A percentile compares a stretch with the other conserved stretches of the same genome.
Conservation (phyloP, 2,329 filamentous ascomycete genomes). For the Thielaviopsis punctulata region DNA sequence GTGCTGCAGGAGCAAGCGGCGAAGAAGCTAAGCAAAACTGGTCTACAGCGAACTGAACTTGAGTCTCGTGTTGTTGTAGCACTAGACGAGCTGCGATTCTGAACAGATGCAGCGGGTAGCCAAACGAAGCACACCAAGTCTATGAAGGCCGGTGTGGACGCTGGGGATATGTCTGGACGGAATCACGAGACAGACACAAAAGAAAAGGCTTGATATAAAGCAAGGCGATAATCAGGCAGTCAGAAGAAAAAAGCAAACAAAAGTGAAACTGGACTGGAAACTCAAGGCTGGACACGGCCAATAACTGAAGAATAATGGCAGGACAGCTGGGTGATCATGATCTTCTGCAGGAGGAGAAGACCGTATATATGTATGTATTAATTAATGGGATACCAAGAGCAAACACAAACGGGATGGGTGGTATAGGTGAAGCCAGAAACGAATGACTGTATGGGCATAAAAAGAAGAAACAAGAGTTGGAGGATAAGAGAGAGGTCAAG, state of each 20-base stretch:
- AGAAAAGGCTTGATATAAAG: neutral
- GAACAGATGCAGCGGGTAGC: neutral
- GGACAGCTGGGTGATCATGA: conserved; percentile 8
- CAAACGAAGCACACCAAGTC: neutral
- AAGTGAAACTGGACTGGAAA: neutral
- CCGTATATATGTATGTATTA: neutral
- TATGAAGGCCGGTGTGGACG: neutral
- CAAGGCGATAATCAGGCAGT: neutral
- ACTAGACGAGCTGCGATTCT: neutral
- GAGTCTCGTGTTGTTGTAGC: no score
- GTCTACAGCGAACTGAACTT: neutral
- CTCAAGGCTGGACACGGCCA: conserved; percentile 10
- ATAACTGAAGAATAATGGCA: conserved; percentile 3
- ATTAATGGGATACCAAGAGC: neutral
- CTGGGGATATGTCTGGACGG: neutral
- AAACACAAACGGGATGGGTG: neutral
- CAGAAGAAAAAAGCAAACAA: neutral
- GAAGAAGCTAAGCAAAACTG: neutral
- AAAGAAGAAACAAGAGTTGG: neutral
- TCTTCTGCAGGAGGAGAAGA: neutral
- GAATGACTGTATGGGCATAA: neutral
- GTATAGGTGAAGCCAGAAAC: neutral
- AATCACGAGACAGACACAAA: neutral
- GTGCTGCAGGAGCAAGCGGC: neutral
- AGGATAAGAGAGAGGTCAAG: neutral